Evolutionary conservation across 2,329 filamentous ascomycete species (phyloP).

Genomic region (Fusarium sp.): DNA sequence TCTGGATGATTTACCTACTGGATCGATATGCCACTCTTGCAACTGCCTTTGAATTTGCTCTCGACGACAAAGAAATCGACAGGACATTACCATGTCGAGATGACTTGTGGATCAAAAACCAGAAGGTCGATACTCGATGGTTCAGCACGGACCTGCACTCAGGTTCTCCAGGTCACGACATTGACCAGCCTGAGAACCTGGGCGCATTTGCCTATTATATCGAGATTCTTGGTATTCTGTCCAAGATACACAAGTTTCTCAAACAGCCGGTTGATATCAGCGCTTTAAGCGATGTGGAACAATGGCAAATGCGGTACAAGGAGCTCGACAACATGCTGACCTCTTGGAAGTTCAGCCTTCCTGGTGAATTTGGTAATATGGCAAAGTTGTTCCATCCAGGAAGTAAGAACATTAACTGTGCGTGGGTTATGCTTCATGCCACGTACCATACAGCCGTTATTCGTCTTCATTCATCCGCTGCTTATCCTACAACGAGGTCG

Average conservation of each 20-base stretch:
- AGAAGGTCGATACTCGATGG: slow-evolving; percentile 85
- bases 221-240: slow-evolving; percentile 87
- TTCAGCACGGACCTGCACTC: slow-evolving; percentile 68
- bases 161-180: slow-evolving; percentile 67
- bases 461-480: slow-evolving; percentile 89
- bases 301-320: slow-evolving; percentile 89
- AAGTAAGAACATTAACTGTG: slow-evolving; percentile 78
- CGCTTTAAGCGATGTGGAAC: slow-evolving; percentile 83
- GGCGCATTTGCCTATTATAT: slow-evolving; percentile 92
- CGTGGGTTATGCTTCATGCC: slow-evolving; percentile 91
- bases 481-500: slow-evolving; percentile 89
- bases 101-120: slow-evolving; percentile 85
- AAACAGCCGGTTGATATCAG: slow-evolving; percentile 92
- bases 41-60: slow-evolving; percentile 90
- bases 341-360: slow-evolving; percentile 85
- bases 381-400: slow-evolving; percentile 78
- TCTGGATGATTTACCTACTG: slow-evolving; percentile 94
- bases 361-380: slow-evolving; percentile 86
- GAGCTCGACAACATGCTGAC: slow-evolving; percentile 84
- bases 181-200: slow-evolving; percentile 81
- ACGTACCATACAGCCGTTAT: slow-evolving; percentile 93
- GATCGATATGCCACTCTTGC: slow-evolving; percentile 92
- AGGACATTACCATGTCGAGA: slow-evolving; percentile 87
- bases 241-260: slow-evolving; percentile 87
- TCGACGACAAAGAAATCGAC: slow-evolving; percentile 91